Conservation (phyloP, 352 stramenopile species). For the Phytophthora fragariae region DNA sequence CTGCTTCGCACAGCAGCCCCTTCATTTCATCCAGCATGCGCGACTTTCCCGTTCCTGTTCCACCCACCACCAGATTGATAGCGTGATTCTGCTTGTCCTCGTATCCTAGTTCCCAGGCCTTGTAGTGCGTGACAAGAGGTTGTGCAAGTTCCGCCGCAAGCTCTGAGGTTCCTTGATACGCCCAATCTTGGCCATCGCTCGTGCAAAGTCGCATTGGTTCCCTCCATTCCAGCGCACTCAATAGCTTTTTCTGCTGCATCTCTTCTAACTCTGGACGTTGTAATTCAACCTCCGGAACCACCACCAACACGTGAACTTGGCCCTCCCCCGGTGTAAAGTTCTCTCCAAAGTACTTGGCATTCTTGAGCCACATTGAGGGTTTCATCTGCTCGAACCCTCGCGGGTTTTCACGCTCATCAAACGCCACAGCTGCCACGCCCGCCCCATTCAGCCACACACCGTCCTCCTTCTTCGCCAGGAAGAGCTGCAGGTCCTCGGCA, state of each 20-base stretch:
- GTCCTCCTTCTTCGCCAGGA: no score
- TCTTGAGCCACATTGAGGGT: no score
- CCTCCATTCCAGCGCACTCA: background rate
- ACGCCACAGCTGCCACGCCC: no score
- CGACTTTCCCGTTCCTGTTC: constrained; percentile 31
- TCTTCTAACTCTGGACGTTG: background rate
- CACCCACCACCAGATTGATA: constrained; percentile 12
- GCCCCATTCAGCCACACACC: no score
- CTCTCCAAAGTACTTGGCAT: no score
- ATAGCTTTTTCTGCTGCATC: background rate
- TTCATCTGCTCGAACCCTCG: no score
- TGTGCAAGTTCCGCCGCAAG: background rate
- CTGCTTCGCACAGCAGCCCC: constrained; percentile 21
- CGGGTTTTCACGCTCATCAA: no score
- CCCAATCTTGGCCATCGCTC: background rate
- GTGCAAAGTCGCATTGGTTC: background rate
- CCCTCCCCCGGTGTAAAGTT: no score
- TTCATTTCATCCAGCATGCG: constrained; percentile 41
- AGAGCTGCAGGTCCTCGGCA: no score
- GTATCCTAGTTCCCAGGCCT: background rate
- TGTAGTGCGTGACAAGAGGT: background rate
- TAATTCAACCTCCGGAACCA: background rate
- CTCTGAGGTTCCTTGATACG: background rate
- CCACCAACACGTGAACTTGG: no score
- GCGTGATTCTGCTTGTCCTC: constrained; percentile 20